Evolutionary conservation across 2,329 filamentous ascomycete genomes (phyloP).

Genomic region (Fusarium paranaense): DNA sequence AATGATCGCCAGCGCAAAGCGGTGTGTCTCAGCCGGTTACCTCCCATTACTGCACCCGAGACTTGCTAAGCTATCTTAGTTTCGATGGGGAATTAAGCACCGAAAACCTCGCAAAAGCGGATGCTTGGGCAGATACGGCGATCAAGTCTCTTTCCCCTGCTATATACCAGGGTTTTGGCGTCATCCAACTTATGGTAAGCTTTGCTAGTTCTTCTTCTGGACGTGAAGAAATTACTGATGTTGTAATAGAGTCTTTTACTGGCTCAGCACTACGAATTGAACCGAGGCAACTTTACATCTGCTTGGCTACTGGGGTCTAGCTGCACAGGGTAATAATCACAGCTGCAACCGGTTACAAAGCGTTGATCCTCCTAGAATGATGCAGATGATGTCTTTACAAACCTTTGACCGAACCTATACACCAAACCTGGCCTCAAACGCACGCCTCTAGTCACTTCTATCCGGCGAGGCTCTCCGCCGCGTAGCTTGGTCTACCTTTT

Average conservation of each 20-base stretch:
- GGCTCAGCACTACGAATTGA: background rate
- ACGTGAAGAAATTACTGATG: background rate
- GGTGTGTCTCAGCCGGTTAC: background rate
- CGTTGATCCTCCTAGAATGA: background rate
- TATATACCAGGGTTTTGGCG: background rate
- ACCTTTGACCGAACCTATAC: background rate
- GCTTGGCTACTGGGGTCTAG: background rate
- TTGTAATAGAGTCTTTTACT: background rate
- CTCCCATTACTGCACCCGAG: background rate
- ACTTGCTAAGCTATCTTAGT: background rate
- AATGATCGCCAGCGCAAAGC: background rate
- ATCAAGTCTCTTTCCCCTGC: background rate
- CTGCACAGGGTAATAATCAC: background rate
- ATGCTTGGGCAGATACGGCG: background rate
- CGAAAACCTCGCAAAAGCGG: background rate
- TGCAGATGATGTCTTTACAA: background rate
- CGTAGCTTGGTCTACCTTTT: slow-evolving; percentile 15
- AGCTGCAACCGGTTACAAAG: no score
- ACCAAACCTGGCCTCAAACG: background rate
- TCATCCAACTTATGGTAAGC: background rate
- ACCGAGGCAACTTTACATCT: background rate
- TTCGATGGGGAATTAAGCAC: background rate
- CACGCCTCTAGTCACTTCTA: background rate
- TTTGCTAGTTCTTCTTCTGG: background rate
- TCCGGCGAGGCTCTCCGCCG: background rate